Conservation (phyloP, 768 basidiomycete species). For the Podaxis sp. region DNA sequence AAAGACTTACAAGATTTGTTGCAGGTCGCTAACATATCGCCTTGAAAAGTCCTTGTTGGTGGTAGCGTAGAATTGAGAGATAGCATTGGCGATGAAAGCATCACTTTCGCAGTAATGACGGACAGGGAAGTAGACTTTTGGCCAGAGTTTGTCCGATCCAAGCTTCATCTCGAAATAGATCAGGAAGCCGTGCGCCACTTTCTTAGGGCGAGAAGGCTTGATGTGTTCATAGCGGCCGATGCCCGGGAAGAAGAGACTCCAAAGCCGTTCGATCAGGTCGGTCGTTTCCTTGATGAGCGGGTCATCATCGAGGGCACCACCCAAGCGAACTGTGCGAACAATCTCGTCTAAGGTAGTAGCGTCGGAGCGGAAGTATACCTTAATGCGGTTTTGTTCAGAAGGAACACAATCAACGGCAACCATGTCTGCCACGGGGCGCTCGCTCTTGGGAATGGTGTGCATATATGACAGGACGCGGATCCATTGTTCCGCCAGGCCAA, state of each 20-base stretch:
- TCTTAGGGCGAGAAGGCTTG: conserved; percentile 6
- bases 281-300: conserved; percentile 15
- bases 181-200: conserved; percentile 16
- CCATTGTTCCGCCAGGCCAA: conserved; percentile 17
- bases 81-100: conserved; percentile 16
- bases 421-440: conserved; percentile 17
- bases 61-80: conserved; percentile 16
- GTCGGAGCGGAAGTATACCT: conserved; percentile 20
- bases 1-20: conserved; percentile 18
- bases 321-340: conserved; percentile 16
- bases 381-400: conserved; percentile 18
- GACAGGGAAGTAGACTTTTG: conserved; percentile 22
- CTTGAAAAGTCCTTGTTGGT: conserved; percentile 14
- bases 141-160: conserved; percentile 14
- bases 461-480: conserved; percentile 16
- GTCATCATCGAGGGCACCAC: conserved; percentile 16
- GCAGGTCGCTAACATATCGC: conserved; percentile 14
- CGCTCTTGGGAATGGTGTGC: conserved; percentile 4
- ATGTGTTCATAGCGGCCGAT: conserved; percentile 15
- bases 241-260: conserved; percentile 19
- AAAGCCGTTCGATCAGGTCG: conserved; percentile 16
- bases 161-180: conserved; percentile 20
- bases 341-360: conserved; percentile 17
- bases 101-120: conserved; percentile 21
- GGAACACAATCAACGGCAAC: conserved; percentile 20